Base-by-base conservation (phyloP, 2,329 filamentous ascomycete species). In the Orbilia brochopaga region DNA sequence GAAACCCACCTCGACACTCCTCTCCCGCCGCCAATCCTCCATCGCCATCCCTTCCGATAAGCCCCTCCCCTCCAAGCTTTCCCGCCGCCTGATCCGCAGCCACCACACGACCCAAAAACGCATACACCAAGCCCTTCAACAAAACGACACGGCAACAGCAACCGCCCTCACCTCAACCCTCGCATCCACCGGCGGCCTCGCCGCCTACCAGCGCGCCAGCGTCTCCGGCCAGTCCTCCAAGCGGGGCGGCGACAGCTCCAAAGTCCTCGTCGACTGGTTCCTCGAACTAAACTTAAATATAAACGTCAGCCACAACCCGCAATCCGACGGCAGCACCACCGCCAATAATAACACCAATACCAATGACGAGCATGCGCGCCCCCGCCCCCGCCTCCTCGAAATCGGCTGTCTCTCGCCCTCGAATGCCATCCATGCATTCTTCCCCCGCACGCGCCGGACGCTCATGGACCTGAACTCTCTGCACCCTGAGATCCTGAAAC, bases 391-490 rank as follows among this genome's bases (percentile, higher is more conserved):
- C 19, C 86, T 97, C 81, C 86, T 99, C 5, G 94, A 99, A 80
- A 87, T 99, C 55, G 94, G 94, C 6, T 90, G 92, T 0, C 81
- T 99, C 58, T 95, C 91, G 75, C 90, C 87, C 1, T 84, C 85
- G 42, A 99, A 99, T 79, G 89, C 89, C 13, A 85, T 83, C 70
- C 89, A 88, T 73, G 83, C 83, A 5, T 78, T 85, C 48, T 90
- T 97, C 76, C 83, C 89, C 37, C 86, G 96, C 76, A 85, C 88
- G 73, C 86, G 92, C 74, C 50, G 62, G 2, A 73, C 60, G 5
- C 53, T 73, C 7, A 97, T 99, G 78, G 94, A 99, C 78, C 81
- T 99, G 63, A 90, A 95, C 79, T 94, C 92, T 69, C 91, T 96
- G 78, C 88, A 88, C 52, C 83, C 88, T 0, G 88, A 87, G 0